These are phyloP conservation scores for Penicillium sp. DNA, from an alignment of 2,329 filamentous ascomycete genomes.

Conservation along the genomic window DNA sequence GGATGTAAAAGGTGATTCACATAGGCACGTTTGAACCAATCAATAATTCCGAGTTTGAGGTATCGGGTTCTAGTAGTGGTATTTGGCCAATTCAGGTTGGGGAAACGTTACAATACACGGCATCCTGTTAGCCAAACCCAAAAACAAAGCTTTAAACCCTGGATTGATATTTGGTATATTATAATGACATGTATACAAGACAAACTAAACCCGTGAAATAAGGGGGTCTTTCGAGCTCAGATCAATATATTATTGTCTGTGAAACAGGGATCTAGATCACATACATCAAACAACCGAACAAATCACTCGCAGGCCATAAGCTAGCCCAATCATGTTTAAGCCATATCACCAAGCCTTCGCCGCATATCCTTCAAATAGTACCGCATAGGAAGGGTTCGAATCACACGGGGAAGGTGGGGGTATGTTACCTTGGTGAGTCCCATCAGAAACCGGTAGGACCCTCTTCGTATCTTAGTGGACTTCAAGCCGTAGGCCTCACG, in stretches of 20 bases:
- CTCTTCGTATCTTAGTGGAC: conserved; percentile 18
- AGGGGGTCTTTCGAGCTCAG: not conserved
- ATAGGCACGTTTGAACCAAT: too few relatives aligned
- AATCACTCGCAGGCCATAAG: not conserved
- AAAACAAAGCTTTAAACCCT: not conserved
- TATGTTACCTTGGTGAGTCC: conserved; percentile 23
- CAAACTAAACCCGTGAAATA: not conserved
- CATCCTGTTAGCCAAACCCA: not conserved
- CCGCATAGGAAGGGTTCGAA: conserved; percentile 27
- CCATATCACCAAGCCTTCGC: conserved; percentile 14
- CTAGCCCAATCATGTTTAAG: not conserved
- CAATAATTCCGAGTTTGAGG: too few relatives aligned
- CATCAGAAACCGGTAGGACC: conserved; percentile 20
- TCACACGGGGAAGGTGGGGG: conserved; percentile 24
- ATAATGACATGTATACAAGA: too few relatives aligned
- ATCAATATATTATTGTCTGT: not conserved
- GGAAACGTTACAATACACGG: too few relatives aligned
- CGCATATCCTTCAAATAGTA: conserved; percentile 37
- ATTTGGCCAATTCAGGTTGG: too few relatives aligned
- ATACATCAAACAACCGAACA: too few relatives aligned
- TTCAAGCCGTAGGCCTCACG: conserved; percentile 30
- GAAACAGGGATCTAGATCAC: too few relatives aligned
- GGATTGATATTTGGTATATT: not conserved
- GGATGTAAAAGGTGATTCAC: too few relatives aligned
- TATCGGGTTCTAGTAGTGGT: too few relatives aligned